Conservation (phyloP, 2,329 filamentous ascomycete genomes). For the Polytolypa hystricis region DNA sequence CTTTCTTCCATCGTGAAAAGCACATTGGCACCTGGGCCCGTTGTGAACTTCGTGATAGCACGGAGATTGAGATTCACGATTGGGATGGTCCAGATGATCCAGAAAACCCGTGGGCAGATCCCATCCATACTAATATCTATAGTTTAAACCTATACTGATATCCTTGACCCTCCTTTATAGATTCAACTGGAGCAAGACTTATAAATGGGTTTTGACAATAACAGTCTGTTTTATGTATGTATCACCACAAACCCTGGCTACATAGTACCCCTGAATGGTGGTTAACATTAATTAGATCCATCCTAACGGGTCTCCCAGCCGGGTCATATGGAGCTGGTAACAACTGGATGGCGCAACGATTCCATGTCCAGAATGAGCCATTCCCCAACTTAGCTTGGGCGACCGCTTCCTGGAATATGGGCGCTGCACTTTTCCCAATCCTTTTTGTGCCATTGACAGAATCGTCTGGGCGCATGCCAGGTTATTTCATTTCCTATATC, state of each 20-base stretch:
- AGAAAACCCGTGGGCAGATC: conserved; percentile 18
- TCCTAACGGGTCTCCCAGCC: conserved; percentile 31
- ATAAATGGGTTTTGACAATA: conserved; percentile 34
- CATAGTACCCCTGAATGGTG: background rate
- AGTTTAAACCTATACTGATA: background rate
- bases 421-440: conserved; percentile 27
- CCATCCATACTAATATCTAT: background rate
- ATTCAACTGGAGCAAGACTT: conserved; percentile 32
- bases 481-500: conserved; percentile 33
- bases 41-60: conserved; percentile 14
- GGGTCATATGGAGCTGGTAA: conserved; percentile 30
- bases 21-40: conserved; percentile 18
- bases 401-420: conserved; percentile 28
- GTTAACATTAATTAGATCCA: conserved; percentile 19
- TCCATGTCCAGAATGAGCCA: conserved; percentile 24
- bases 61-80: conserved; percentile 20
- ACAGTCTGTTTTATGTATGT: conserved; percentile 33
- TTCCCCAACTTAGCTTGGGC: conserved; percentile 26
- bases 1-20: conserved; percentile 16
- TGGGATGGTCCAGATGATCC: conserved; percentile 22
- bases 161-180: conserved; percentile 15
- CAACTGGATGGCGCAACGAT: conserved; percentile 19
- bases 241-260: background rate
- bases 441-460: conserved; percentile 30
- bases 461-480: conserved; percentile 33